These are phyloP conservation scores for Ascodesmis nigricans DNA, from an alignment of 495 filamentous ascomycete genomes.

Conservation along the genomic window DNA sequence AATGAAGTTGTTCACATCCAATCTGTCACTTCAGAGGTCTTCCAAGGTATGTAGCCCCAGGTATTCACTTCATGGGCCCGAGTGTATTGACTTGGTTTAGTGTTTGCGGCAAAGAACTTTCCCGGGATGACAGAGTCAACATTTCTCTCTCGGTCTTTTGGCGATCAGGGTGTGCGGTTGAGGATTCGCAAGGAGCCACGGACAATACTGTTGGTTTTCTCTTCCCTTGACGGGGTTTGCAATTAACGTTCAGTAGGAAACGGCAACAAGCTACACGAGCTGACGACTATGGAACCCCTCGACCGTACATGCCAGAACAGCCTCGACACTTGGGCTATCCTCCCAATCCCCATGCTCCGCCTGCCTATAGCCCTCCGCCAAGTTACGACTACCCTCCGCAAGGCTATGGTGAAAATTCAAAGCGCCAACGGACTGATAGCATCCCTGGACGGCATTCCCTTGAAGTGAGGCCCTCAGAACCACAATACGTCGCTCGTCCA, in stretches of 20 bases:
- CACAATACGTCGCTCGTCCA: constrained; percentile 13
- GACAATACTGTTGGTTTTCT: constrained; percentile 27
- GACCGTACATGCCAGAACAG: constrained; percentile 13
- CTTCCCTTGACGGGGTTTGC: constrained; percentile 1
- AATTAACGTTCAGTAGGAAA: constrained; percentile 12
- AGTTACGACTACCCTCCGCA: constrained; percentile 13
- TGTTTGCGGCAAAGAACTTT: constrained; percentile 56
- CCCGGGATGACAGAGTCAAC: constrained; percentile 81
- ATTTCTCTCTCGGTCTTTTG: constrained; percentile 74
- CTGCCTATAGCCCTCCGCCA: constrained; percentile 11
- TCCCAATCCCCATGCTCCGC: constrained; percentile 7
- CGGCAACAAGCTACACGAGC: constrained; percentile 19
- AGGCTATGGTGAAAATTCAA: constrained; percentile 14
- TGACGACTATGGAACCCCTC: constrained; percentile 18
- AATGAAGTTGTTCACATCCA: constrained; percentile 43
- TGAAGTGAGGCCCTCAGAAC: constrained; percentile 7
- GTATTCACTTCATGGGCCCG: background rate
- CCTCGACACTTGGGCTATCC: constrained; percentile 9
- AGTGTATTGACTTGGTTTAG: constrained; percentile 25
- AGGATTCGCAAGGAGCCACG: constrained; percentile 71
- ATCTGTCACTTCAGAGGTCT: constrained; percentile 47
- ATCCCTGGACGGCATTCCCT: constrained; percentile 14
- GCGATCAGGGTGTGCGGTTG: constrained; percentile 81
- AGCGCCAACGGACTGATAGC: constrained; percentile 18
- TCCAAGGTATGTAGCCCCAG: constrained; percentile 34